A percentile compares a stretch with the other conserved stretches of the same genome.
phyloP scores from a whole-genome alignment of 2,329 filamentous ascomycete genomes.

The Mycogone perniciosa region DNA sequence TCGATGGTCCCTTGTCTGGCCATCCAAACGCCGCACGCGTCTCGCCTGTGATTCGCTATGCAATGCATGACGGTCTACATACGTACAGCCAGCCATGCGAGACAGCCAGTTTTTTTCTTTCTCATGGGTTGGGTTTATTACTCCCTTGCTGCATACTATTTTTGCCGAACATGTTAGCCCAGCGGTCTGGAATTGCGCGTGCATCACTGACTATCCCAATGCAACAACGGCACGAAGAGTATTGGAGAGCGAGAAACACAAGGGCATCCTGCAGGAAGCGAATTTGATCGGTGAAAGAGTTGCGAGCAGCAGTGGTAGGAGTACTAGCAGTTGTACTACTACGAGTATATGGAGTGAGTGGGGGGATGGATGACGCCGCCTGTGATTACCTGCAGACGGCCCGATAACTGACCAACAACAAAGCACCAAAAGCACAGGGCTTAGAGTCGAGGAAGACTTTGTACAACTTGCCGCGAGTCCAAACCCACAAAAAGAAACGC shows the following conservation, averaged over 20 bases:
- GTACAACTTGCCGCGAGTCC: too few species aligned
- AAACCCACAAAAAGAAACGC: too few species aligned
- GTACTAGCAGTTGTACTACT: too few species aligned
- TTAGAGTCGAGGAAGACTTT: too few species aligned
- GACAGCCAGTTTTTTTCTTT: too few species aligned
- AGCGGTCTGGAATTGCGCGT: neutral
- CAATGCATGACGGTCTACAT: slow-evolving; percentile 10
- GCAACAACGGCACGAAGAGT: too few species aligned
- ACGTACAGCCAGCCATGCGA: slow-evolving; percentile 8
- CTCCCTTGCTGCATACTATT: neutral
- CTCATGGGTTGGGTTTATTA: neutral
- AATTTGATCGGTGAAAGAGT: too few species aligned
- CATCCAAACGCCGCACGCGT: neutral
- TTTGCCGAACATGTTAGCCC: neutral
- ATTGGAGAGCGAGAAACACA: too few species aligned
- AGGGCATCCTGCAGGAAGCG: too few species aligned
- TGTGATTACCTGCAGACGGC: slow-evolving; percentile 10
- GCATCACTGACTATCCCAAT: too few species aligned
- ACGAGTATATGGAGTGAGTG: neutral
- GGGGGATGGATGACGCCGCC: neutral
- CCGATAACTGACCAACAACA: slow-evolving; percentile 3
- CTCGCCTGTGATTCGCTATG: slow-evolving; percentile 2
- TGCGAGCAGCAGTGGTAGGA: too few species aligned
- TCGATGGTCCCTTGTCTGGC: slow-evolving; percentile 5
- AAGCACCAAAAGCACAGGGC: too few species aligned